Conservation (phyloP, 1,284 basidiomycete genomes). For the Leccinum pachyderme region DNA sequence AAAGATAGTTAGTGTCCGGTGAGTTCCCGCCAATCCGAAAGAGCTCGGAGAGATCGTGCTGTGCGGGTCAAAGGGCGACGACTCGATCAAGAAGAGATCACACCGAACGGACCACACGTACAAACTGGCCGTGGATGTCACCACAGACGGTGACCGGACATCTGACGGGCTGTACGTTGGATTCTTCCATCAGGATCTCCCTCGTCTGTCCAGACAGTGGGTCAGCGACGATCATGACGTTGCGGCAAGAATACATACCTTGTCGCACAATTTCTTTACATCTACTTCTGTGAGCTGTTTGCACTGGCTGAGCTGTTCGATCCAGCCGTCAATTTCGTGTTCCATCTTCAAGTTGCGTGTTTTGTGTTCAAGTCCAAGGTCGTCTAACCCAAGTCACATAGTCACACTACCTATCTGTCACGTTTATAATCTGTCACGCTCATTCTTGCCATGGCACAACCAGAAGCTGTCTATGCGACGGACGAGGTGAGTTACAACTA, state of each 20-base stretch:
- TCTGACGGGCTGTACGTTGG: slow-evolving; percentile 95
- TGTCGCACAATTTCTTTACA: slow-evolving; percentile 98
- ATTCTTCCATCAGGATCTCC: slow-evolving; percentile 97
- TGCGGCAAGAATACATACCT: slow-evolving; percentile 54
- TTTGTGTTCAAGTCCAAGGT: slow-evolving; percentile 16
- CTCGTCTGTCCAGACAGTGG: slow-evolving; percentile 62
- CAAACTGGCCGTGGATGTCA: slow-evolving; percentile 99
- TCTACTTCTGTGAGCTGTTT: slow-evolving; percentile 96
- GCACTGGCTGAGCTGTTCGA: slow-evolving; percentile 95
- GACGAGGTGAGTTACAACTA: slow-evolving; percentile 69
- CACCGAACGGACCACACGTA: slow-evolving; percentile 51
- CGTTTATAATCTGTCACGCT: slow-evolving; percentile 22
- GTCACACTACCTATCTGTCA: slow-evolving; percentile 33
- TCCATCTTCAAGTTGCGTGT: slow-evolving; percentile 48
- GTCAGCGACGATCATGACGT: slow-evolving; percentile 18
- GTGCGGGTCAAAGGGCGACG: slow-evolving; percentile 17
- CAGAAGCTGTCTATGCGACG: slow-evolving; percentile 80
- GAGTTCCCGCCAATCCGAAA: slow-evolving; percentile 99
- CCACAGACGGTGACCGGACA: slow-evolving; percentile 98
- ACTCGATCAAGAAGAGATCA: slow-evolving; percentile 23
- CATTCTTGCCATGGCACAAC: slow-evolving; percentile 1
- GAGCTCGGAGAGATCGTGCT: slow-evolving; percentile 99
- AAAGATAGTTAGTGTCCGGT: slow-evolving; percentile 99
- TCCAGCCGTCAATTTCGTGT: slow-evolving; percentile 91
- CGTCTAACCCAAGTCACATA: slow-evolving; percentile 22